Conservation (phyloP, 2,329 filamentous ascomycete species). For the Colletotrichum liriopes region DNA sequence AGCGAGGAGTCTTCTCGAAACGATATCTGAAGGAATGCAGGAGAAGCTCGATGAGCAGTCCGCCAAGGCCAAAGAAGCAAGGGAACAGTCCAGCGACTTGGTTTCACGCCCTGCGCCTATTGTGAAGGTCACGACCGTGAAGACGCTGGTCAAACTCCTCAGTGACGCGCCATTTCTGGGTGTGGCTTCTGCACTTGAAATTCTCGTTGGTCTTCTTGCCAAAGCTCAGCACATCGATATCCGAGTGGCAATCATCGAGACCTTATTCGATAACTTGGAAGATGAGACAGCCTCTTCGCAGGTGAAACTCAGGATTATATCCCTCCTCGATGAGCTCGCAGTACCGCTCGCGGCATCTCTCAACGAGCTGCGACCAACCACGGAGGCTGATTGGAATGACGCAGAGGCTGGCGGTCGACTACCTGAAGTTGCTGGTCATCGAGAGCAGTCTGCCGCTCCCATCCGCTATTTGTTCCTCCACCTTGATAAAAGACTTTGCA, state of each 20-base stretch:
- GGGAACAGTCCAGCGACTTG: neutral
- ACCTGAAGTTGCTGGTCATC: neutral
- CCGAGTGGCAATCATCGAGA: conserved; percentile 15
- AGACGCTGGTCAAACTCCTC: conserved; percentile 26
- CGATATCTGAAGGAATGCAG: conserved; percentile 3
- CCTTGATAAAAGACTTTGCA: neutral
- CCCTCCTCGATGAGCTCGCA: conserved; percentile 5
- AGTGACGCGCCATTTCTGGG: conserved; percentile 18
- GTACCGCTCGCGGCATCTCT: conserved; percentile 18
- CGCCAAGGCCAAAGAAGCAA: neutral
- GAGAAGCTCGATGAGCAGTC: conserved; percentile 7
- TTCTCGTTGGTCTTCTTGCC: conserved; percentile 7
- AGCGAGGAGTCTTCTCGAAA: neutral
- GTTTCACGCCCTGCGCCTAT: neutral
- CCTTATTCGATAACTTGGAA: conserved; percentile 10
- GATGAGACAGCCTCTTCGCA: neutral
- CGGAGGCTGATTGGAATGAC: conserved; percentile 7
- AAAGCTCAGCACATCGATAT: conserved; percentile 30
- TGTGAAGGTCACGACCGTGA: conserved; percentile 34
- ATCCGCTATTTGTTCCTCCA: conserved; percentile 13
- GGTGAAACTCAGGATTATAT: neutral
- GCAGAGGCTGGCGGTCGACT: conserved; percentile 8
- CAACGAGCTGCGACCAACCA: conserved; percentile 4
- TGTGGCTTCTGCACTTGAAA: neutral
- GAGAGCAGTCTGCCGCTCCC: neutral